These are phyloP conservation scores for Cokeromyces recurvatus DNA, from an alignment of 371 early-diverging fungal genomes.

Conservation along the genomic window DNA sequence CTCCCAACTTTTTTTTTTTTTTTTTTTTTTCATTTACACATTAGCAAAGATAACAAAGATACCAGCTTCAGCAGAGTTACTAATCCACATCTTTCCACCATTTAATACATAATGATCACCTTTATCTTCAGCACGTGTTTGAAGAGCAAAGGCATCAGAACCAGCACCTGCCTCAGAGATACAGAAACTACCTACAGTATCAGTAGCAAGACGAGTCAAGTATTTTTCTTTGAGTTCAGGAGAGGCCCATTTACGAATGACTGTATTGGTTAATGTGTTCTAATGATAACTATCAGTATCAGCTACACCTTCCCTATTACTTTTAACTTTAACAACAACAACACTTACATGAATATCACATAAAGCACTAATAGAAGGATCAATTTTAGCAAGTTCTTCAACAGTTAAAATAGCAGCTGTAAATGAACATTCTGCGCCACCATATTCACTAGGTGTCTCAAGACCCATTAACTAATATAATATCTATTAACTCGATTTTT, in stretches of 20 bases:
- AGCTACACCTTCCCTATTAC: too few relatives aligned
- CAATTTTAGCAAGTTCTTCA: conserved; percentile 96
- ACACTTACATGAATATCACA: conserved; percentile 88
- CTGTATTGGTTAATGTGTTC: conserved; percentile 94
- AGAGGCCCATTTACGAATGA: conserved; percentile 82
- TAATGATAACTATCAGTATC: too few relatives aligned
- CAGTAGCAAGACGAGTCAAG: conserved; percentile 79
- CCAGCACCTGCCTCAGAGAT: conserved; percentile 93
- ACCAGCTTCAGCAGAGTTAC: conserved; percentile 86
- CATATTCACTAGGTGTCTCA: conserved; percentile 79
- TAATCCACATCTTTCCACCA: conserved; percentile 92
- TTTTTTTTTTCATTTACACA: conserved; percentile 37
- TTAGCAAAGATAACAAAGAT: conserved; percentile 97
- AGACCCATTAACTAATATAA: conserved; percentile 87
- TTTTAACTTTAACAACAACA: too few relatives aligned
- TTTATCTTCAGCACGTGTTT: conserved; percentile 88
- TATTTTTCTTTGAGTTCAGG: conserved; percentile 78
- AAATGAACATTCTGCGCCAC: conserved; percentile 88
- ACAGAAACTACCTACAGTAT: conserved; percentile 91
- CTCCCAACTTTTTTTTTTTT: too few relatives aligned
- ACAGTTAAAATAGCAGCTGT: conserved; percentile 86
- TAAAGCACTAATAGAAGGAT: conserved; percentile 86
- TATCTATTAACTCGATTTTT: too few relatives aligned
- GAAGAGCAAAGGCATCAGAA: conserved; percentile 94
- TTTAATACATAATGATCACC: conserved; percentile 90